These are phyloP conservation scores for Cymbopogon citratus DNA, from an alignment of 176 grass and related monocot species.

Conservation along the genomic window DNA sequence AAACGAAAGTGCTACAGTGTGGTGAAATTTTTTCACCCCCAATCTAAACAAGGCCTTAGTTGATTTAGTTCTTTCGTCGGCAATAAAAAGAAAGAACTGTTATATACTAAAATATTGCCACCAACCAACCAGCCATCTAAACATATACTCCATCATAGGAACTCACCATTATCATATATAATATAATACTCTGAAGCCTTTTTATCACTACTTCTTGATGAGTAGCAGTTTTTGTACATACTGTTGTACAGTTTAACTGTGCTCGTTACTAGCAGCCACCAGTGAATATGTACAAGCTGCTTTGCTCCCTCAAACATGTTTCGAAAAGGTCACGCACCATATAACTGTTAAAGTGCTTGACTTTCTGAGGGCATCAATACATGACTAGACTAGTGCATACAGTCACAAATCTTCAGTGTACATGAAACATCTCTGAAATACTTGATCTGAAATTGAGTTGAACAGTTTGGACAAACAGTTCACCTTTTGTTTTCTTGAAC, in stretches of 20 bases:
- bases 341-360: background rate
- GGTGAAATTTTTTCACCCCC: too few species aligned
- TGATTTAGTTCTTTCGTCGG: too few species aligned
- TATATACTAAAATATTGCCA: background rate
- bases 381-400: constrained; percentile 1
- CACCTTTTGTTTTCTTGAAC: background rate
- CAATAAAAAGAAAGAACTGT: background rate
- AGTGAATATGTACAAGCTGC: background rate
- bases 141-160: background rate
- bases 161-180: background rate
- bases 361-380: constrained; percentile 2
- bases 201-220: background rate
- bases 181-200: constrained; percentile 8
- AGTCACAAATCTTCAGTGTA: background rate
- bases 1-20: too few species aligned
- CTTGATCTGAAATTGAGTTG: background rate
- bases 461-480: constrained; percentile 4
- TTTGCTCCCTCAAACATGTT: constrained; percentile 18
- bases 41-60: too few species aligned
- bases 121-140: background rate
- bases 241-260: constrained; percentile 13
- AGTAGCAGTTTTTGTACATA: constrained; percentile 8
- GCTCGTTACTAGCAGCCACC: background rate
- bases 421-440: constrained; percentile 5
- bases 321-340: background rate